A percentile compares a stretch with the other conserved stretches of the same genome.
Conservation (phyloP, 805 yeast species). For the Teunomyces tritomae region DNA sequence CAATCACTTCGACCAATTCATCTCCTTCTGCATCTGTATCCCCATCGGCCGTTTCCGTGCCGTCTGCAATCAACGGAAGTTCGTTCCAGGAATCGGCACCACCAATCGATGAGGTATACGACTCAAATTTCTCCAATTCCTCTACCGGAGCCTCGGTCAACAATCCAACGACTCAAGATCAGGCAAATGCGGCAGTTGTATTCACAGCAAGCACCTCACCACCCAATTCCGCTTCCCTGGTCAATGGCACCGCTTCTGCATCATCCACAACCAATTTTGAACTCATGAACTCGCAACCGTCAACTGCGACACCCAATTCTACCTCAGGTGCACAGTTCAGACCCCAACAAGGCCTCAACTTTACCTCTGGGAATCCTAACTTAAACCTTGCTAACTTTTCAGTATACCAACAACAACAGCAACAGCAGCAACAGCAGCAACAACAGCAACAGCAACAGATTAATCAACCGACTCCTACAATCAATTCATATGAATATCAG, state of each 20-base stretch:
- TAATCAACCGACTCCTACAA: background rate
- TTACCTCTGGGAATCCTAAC: slow-evolving; percentile 16
- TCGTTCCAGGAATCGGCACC: background rate
- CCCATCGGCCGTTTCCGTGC: slow-evolving; percentile 6
- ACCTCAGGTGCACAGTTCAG: slow-evolving; percentile 21
- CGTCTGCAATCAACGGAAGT: background rate
- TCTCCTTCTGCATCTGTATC: slow-evolving; percentile 6
- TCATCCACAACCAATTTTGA: slow-evolving; percentile 15
- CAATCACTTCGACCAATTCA: background rate
- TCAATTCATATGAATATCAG: slow-evolving; percentile 15
- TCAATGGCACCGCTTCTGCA: slow-evolving; percentile 3
- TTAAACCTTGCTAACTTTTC: slow-evolving; percentile 11
- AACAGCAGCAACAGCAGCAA: slow-evolving; percentile 10
- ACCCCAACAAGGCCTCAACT: slow-evolving; percentile 26
- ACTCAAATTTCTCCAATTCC: slow-evolving; percentile 9
- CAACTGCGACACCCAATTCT: slow-evolving; percentile 4
- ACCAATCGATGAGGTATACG: slow-evolving; percentile 13
- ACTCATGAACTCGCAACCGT: slow-evolving; percentile 18
- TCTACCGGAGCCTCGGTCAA: slow-evolving; percentile 6
- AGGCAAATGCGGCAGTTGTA: background rate
- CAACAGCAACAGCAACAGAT: slow-evolving; percentile 6
- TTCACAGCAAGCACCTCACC: slow-evolving; percentile 7
- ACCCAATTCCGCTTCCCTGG: slow-evolving; percentile 7
- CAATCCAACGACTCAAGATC: background rate
- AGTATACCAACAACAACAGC: slow-evolving; percentile 12